A percentile compares a stretch with the other conserved stretches of the same genome.
These are phyloP conservation scores for Trebouxia sp. DNA, from an alignment of 139 green algal genomes.

Conservation along the genomic window DNA sequence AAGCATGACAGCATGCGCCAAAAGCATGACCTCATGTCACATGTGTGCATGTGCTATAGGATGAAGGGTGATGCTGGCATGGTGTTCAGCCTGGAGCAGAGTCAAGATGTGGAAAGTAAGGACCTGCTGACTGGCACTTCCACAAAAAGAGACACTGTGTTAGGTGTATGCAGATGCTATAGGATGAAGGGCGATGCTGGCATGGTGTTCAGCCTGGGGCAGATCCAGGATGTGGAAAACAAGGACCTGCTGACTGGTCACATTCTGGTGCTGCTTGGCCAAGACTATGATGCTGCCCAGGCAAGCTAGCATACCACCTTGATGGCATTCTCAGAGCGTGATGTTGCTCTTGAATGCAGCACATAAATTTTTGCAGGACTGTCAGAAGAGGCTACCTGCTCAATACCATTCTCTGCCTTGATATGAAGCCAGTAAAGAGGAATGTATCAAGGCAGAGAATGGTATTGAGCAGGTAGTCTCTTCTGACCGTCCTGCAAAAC, in stretches of 20 bases:
- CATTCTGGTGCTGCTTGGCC: conserved; percentile 65
- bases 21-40: no score
- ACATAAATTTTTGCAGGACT: no score
- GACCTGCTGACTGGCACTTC: conserved; percentile 52
- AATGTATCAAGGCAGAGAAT: no score
- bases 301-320: no score
- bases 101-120: conserved; percentile 67
- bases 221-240: conserved; percentile 66
- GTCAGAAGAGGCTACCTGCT: no score
- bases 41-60: conserved; percentile 42
- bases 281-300: conserved; percentile 60
- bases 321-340: no score
- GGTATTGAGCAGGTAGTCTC: no score
- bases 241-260: conserved; percentile 73
- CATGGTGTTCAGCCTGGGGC: conserved; percentile 68
- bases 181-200: conserved; percentile 59
- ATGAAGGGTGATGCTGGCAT: conserved; percentile 63
- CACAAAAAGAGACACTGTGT: neutral
- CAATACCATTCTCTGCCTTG: no score
- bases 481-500: no score
- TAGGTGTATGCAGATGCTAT: conserved; percentile 38
- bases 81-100: conserved; percentile 62
- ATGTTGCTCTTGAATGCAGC: no score
- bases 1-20: no score
- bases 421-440: no score